Evolutionary conservation across 306 rosid species (phyloP).

Genomic region (Heteromeles arbutifolia): DNA sequence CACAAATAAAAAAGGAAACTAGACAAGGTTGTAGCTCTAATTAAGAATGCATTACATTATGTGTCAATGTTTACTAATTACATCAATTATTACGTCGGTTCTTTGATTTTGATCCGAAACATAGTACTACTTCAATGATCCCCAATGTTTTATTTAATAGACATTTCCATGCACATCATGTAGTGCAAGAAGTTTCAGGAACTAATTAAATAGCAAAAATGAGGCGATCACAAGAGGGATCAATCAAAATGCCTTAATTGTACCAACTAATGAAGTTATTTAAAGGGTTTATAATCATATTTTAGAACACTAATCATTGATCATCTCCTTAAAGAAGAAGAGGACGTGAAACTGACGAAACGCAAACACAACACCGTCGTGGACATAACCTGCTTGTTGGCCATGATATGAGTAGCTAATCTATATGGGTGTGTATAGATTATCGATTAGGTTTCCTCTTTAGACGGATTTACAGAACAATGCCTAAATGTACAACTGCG

Average conservation of each 20-base stretch:
- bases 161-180: neutral
- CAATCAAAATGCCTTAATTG: neutral
- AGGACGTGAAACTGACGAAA: constrained; percentile 6
- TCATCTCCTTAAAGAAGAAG: neutral
- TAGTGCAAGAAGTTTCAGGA: neutral
- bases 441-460: too few relatives aligned
- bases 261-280: neutral
- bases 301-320: neutral
- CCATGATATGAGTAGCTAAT: constrained; percentile 4
- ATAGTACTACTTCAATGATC: too few relatives aligned
- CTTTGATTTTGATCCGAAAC: neutral
- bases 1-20: too few relatives aligned
- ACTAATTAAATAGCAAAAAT: too few relatives aligned
- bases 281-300: neutral
- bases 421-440: too few relatives aligned
- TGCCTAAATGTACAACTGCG: too few relatives aligned
- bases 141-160: neutral
- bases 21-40: too few relatives aligned
- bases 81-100: neutral
- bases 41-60: too few relatives aligned
- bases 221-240: neutral
- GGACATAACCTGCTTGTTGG: constrained; percentile 32
- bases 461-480: too few relatives aligned
- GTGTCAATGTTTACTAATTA: neutral
- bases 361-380: constrained; percentile 12